Base-by-base conservation (phyloP, 2,329 filamentous ascomycete genomes). In the Microcyclospora tardicrescens region DNA sequence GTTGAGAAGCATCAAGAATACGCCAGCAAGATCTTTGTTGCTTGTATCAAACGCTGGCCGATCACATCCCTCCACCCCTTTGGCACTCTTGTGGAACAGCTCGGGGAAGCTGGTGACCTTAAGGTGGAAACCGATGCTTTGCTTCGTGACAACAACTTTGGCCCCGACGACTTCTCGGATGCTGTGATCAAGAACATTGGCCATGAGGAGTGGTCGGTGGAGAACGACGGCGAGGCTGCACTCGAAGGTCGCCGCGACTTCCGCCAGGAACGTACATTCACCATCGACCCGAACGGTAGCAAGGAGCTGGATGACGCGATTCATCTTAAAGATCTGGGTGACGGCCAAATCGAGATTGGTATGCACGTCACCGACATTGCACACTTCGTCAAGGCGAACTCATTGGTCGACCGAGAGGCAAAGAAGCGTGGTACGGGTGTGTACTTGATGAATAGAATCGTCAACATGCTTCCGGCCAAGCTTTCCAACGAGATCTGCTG, bases 11-110 rank as follows among this genome's bases (percentile, higher is more conserved):
- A 98, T 61, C 85, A 94, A 61, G 85, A 95, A 24, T 98, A 96
- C 54, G 86, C 89, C 41, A 93, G 94, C 64, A 82, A 86, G 54
- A 98, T 98, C 55, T 98, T 98, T 50, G 91, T 98, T 51, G 91
- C 91, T 35, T 95, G 87, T 67, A 98, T 98, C 65, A 98, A 98
- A 74, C 79, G 91, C 57, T 98, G 91, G 91, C 91, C 91, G 46
- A 98, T 98, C 56, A 98, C 91, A 19, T 98, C 91, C n/a, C 77
- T 98, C 40, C 91, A 98, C 66, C 91, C 91, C 27, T 98, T 98
- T 55, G 91, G 91, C 58, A 98, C 91, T 8, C 77, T 98, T 34
- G 87, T 96, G 38, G 91, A 98, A 66, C 85, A 94, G 64, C 79
- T 98, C 38, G 91, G 91, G 45, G 84, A 85, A 60, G 96, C 96